These are phyloP conservation scores for Aureobasidium sp. DNA, from an alignment of 2,329 filamentous ascomycete genomes.

Conservation along the genomic window DNA sequence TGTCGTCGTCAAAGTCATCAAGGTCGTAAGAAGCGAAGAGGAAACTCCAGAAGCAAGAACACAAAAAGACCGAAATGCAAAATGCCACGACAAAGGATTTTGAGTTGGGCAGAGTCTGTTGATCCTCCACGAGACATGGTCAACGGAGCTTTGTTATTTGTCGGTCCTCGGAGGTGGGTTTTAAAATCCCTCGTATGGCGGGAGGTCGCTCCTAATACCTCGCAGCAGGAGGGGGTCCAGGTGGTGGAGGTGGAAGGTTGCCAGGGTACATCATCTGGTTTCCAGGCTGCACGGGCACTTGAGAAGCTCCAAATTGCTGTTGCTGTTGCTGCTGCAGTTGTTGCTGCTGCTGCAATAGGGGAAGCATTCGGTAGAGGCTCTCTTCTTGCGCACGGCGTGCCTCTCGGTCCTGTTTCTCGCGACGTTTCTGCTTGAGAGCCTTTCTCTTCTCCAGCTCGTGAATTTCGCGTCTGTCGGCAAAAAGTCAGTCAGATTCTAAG, in stretches of 20 bases:
- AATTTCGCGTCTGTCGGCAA: slow-evolving; percentile 31
- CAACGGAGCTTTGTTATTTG: slow-evolving; percentile 1
- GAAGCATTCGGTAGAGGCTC: slow-evolving; percentile 3
- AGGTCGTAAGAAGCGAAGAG: background rate
- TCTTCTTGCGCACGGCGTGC: slow-evolving; percentile 3
- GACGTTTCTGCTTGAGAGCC: slow-evolving; percentile 24
- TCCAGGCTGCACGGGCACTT: background rate
- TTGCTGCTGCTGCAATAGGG: slow-evolving; percentile 2
- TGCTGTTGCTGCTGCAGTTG: background rate
- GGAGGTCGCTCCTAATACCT: slow-evolving; percentile 14
- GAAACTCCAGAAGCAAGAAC: background rate
- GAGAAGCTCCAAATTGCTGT: background rate
- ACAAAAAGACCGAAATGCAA: background rate
- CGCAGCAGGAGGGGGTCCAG: slow-evolving; percentile 8
- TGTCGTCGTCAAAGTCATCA: background rate
- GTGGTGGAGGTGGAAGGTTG: slow-evolving; percentile 7
- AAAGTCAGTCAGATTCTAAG: background rate
- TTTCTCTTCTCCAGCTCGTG: slow-evolving; percentile 46
- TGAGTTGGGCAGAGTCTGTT: background rate
- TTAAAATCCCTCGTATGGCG: slow-evolving; percentile 5
- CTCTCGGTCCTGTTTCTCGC: slow-evolving; percentile 1
- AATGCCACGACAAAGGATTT: background rate
- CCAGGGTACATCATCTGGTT: slow-evolving; percentile 11
- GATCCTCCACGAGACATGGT: background rate
- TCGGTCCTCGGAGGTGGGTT: slow-evolving; percentile 4